Evolutionary conservation across 2,329 filamentous ascomycete genomes (phyloP).

Genomic region (Capronia epimyces): DNA sequence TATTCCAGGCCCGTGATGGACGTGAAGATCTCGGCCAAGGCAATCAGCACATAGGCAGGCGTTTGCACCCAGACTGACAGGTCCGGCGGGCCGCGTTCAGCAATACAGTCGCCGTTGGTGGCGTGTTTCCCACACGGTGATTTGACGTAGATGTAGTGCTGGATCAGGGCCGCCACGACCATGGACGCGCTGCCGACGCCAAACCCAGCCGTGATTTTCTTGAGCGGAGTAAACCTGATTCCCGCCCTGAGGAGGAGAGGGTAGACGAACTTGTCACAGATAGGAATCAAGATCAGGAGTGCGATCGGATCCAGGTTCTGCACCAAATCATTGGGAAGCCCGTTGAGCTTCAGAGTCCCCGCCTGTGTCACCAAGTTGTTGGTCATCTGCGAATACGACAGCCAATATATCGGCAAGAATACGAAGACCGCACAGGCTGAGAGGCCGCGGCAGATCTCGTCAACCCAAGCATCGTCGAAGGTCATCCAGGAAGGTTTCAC

Average conservation of each 20-base stretch:
- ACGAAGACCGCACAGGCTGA: slow-evolving; percentile 62
- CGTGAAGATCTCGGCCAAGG: slow-evolving; percentile 54
- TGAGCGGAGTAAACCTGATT: slow-evolving; percentile 68
- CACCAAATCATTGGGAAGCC: slow-evolving; percentile 57
- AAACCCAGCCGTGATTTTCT: slow-evolving; percentile 68
- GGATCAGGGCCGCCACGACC: slow-evolving; percentile 56
- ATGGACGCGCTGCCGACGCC: slow-evolving; percentile 57
- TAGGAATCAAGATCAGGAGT: slow-evolving; percentile 47
- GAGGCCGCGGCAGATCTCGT: slow-evolving; percentile 66
- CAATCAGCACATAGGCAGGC: slow-evolving; percentile 49
- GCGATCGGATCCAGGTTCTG: slow-evolving; percentile 55
- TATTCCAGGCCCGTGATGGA: slow-evolving; percentile 66
- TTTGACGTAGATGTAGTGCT: slow-evolving; percentile 50
- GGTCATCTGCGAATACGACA: slow-evolving; percentile 28
- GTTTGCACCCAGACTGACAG: slow-evolving; percentile 43
- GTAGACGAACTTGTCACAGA: slow-evolving; percentile 46
- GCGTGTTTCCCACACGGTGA: slow-evolving; percentile 22
- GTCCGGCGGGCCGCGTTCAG: slow-evolving; percentile 37
- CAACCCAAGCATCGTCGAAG: slow-evolving; percentile 78
- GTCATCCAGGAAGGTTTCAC: slow-evolving; percentile 68
- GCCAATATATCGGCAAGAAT: slow-evolving; percentile 52
- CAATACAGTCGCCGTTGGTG: slow-evolving; percentile 48
- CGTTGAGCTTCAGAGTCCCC: slow-evolving; percentile 51
- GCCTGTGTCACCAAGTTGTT: slow-evolving; percentile 41
- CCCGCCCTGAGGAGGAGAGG: slow-evolving; percentile 58